These are phyloP conservation scores for Cyamopsis tetragonoloba DNA, from an alignment of 306 rosid species.

Conservation along the genomic window DNA sequence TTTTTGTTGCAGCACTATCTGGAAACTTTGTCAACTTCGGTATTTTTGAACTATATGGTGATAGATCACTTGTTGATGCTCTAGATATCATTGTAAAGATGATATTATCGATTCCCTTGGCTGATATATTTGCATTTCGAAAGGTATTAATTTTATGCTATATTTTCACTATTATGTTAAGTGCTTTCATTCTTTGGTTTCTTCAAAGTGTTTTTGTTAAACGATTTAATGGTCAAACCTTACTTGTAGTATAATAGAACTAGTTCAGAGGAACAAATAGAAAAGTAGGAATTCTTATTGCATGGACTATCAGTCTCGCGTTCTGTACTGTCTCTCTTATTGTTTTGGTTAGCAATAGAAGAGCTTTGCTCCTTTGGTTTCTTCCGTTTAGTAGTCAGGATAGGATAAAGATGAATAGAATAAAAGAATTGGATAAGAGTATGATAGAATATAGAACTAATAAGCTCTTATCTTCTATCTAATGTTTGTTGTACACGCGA, in stretches of 20 bases:
- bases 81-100: conserved; percentile 70
- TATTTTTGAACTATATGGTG: conserved; percentile 90
- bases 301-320: too few species aligned
- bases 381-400: too few species aligned
- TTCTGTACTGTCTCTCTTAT: too few species aligned
- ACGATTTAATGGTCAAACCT: background rate
- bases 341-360: too few species aligned
- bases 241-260: background rate
- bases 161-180: conserved; percentile 1
- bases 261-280: too few species aligned
- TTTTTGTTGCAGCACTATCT: conserved; percentile 55
- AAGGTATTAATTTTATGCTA: conserved; percentile 48
- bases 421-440: too few species aligned
- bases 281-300: too few species aligned
- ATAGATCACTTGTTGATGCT: conserved; percentile 76
- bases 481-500: too few species aligned
- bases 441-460: too few species aligned
- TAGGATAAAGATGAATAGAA: too few species aligned
- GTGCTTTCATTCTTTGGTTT: conserved; percentile 1
- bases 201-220: background rate
- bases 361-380: too few species aligned
- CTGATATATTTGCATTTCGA: conserved; percentile 77
- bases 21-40: conserved; percentile 95
- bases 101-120: conserved; percentile 72
- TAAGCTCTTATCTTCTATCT: too few species aligned